Evolutionary conservation across 768 basidiomycete species (phyloP).

Genomic region (Boletus subparvulus): DNA sequence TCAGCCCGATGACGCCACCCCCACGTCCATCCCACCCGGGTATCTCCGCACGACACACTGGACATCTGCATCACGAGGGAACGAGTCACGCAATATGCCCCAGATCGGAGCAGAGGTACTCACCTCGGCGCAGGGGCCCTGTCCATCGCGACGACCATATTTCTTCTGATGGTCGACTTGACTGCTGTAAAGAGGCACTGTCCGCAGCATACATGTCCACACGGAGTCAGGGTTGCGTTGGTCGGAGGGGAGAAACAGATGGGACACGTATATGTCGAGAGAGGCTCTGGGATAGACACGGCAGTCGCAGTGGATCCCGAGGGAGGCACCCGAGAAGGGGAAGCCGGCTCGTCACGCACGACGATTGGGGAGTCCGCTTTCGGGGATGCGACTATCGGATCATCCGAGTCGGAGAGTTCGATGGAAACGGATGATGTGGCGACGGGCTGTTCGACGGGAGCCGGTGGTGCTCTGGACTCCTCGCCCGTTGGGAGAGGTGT

Average conservation of each 20-base stretch:
- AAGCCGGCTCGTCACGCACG: not conserved
- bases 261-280: constrained; percentile 72
- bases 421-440: not conserved
- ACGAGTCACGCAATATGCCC: not conserved
- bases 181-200: constrained; percentile 73
- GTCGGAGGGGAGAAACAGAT: constrained; percentile 77
- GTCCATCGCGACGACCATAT: constrained; percentile 33
- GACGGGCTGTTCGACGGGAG: not conserved
- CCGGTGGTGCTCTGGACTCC: too few relatives aligned
- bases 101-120: constrained; percentile 5
- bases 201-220: constrained; percentile 79
- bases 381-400: not conserved
- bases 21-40: constrained; percentile 71
- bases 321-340: not conserved
- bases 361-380: not conserved
- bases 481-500: too few relatives aligned
- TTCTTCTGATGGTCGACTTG: constrained; percentile 57
- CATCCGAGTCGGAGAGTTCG: constrained; percentile 4
- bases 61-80: constrained; percentile 44
- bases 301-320: not conserved
- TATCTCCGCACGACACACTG: constrained; percentile 67
- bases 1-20: constrained; percentile 64
- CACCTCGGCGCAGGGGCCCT: constrained; percentile 41
- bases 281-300: constrained; percentile 24
- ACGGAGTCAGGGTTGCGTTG: constrained; percentile 75